Conservation (phyloP, 2,329 filamentous ascomycete species). For the Phoma sp. region DNA sequence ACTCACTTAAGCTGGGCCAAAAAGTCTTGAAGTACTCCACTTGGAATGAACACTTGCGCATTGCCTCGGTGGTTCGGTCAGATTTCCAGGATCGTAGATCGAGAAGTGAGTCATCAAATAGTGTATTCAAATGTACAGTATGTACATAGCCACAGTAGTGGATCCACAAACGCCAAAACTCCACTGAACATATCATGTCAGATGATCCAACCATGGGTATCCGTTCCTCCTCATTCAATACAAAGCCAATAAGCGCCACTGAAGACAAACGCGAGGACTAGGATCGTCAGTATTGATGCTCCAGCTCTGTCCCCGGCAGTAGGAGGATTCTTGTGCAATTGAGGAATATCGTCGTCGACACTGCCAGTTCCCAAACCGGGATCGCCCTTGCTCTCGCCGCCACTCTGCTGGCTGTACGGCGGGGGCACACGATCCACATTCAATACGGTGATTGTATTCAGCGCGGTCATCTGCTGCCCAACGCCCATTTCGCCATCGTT, state of each 20-base stretch:
- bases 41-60: no score
- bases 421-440: slow-evolving; percentile 48
- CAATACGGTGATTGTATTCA: slow-evolving; percentile 58
- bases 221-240: slow-evolving; percentile 4
- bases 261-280: slow-evolving; percentile 27
- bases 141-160: no score
- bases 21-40: no score
- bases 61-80: no score
- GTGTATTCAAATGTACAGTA: no score
- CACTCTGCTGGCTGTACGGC: slow-evolving; percentile 56
- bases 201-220: neutral
- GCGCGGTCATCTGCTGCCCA: slow-evolving; percentile 63
- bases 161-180: neutral
- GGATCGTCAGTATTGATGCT: slow-evolving; percentile 51
- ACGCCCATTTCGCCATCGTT: slow-evolving; percentile 59
- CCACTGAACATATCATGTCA: neutral
- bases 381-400: slow-evolving; percentile 58
- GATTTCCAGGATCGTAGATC: no score
- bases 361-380: slow-evolving; percentile 46
- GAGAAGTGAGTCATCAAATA: no score
- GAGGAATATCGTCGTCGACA: slow-evolving; percentile 24
- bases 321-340: slow-evolving; percentile 30
- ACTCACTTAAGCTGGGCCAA: no score
- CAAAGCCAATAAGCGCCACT: slow-evolving; percentile 34
- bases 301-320: slow-evolving; percentile 51